phyloP scores from a whole-genome alignment of 257 asterid genomes.

The Nicotiana knightiana region DNA sequence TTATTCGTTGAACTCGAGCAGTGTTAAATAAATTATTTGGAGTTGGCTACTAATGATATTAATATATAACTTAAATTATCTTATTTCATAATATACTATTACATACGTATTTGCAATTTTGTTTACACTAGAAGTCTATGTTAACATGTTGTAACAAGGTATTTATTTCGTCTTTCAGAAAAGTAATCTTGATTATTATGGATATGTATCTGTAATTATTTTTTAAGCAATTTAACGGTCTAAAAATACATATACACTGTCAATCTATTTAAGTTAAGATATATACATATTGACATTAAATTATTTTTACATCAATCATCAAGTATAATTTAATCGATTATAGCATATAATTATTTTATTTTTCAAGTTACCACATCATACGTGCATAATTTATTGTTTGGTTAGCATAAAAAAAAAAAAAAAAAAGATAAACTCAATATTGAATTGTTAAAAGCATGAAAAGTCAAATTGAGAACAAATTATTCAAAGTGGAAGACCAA shows the following conservation, averaged over 20 bases:
- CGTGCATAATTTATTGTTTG: too few relatives aligned
- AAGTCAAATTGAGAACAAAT: neutral
- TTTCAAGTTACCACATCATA: neutral
- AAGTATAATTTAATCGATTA: neutral
- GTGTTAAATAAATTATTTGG: neutral
- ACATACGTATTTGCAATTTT: too few relatives aligned
- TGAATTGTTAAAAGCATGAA: neutral
- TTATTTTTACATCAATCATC: neutral
- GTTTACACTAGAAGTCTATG: too few relatives aligned
- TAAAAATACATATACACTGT: neutral
- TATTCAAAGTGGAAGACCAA: slow-evolving; percentile 1
- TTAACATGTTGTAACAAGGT: too few relatives aligned
- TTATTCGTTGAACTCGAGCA: neutral
- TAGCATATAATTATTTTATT: neutral
- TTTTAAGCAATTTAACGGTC: neutral
- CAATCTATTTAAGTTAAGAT: neutral
- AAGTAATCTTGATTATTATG: neutral
- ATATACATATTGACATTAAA: neutral
- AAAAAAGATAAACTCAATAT: too few relatives aligned
- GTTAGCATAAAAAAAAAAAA: too few relatives aligned
- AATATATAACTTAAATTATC: too few relatives aligned
- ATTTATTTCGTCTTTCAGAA: neutral
- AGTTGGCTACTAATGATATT: neutral
- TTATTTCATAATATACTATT: too few relatives aligned
- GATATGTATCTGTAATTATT: neutral